Evolutionary conservation across 139 green algal species (phyloP), one percentile per base, ranked within the genome.

Genomic region (Coelastrella sp.): DNA sequence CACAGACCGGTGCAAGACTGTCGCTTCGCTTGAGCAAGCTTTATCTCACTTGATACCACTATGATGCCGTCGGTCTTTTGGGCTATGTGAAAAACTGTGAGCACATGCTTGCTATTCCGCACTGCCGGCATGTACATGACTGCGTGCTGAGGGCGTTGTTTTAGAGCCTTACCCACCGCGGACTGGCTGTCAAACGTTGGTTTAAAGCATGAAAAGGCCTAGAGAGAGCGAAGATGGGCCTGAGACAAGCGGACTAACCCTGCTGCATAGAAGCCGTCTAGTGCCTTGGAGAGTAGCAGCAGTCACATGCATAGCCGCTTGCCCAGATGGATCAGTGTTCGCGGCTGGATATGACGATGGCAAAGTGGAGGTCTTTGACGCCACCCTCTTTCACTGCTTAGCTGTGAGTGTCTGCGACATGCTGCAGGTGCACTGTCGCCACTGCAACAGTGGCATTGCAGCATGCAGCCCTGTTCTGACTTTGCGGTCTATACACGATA

Each of bases 301-400:
- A 0, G 94, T 98, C 4, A 92, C 96, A 11, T 94, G 94, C n/a
- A 92, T 98, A 8, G 93, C 97, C 7, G 89, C 93, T 6, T 97
- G 93, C 78, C 90, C 90, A 4, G 96, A 97, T 77, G 96, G 94
- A n/a, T 94, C 92, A 8, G 57, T 96, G 6, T 85, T 97, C 8
- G 96, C 96, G 5, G 95, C 95, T 11, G 96, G 94, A 4, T 94
- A 97, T 5, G 97, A 99, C 81, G 94, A 92, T 73, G 97, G 97
- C 10, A 94, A 94, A 64, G 84, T 99, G 13, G 97, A 99, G 93
- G 81, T 99, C 3, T 99, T 96, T 92, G 95, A 98, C 78, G 94
- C 94, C 7, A 68, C 66, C 4, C 86, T 90, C 54, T 93, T 94
- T 74, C 87, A 93, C 14, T 94, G 92, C 73, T 86, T 96, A 7